Conservation (phyloP, 2,329 filamentous ascomycete species). For the Aspergillus cejpii region DNA sequence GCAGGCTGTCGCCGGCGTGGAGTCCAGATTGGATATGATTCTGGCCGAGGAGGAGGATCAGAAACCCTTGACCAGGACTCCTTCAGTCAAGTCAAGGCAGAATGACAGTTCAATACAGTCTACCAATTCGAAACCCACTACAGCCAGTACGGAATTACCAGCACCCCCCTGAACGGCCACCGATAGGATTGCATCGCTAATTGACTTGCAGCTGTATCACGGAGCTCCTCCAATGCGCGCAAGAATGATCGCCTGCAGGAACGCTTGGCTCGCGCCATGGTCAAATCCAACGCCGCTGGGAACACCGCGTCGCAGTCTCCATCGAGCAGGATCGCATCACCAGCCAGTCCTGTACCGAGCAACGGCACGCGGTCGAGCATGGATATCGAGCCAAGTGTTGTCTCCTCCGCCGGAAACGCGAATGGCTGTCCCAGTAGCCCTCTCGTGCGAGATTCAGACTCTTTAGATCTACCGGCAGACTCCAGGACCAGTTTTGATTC, state of each 20-base stretch:
- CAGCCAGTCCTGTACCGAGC: constrained; percentile 47
- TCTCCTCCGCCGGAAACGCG: constrained; percentile 15
- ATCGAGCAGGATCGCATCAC: constrained; percentile 47
- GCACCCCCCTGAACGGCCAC: not conserved
- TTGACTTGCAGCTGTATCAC: constrained; percentile 45
- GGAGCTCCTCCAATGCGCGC: constrained; percentile 59
- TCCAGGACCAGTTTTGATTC: constrained; percentile 30
- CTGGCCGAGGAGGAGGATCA: constrained; percentile 62
- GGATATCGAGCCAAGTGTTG: constrained; percentile 29
- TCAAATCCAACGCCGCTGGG: constrained; percentile 56
- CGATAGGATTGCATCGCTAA: constrained; percentile 18
- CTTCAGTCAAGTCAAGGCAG: constrained; percentile 31
- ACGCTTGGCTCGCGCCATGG: constrained; percentile 78
- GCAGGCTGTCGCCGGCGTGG: constrained; percentile 86
- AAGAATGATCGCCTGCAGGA: constrained; percentile 82
- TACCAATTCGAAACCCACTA: constrained; percentile 18
- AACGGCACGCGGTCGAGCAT: constrained; percentile 38
- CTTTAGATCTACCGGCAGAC: constrained; percentile 7
- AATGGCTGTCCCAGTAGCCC: constrained; percentile 18
- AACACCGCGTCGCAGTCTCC: constrained; percentile 44
- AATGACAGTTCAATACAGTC: constrained; percentile 24
- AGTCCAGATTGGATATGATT: constrained; percentile 87
- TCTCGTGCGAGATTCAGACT: constrained; percentile 8
- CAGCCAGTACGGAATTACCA: constrained; percentile 26
- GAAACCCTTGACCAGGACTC: constrained; percentile 19